Evolutionary conservation across 2,329 filamentous ascomycete genomes (phyloP).

Genomic region (Colletotrichum agaves): DNA sequence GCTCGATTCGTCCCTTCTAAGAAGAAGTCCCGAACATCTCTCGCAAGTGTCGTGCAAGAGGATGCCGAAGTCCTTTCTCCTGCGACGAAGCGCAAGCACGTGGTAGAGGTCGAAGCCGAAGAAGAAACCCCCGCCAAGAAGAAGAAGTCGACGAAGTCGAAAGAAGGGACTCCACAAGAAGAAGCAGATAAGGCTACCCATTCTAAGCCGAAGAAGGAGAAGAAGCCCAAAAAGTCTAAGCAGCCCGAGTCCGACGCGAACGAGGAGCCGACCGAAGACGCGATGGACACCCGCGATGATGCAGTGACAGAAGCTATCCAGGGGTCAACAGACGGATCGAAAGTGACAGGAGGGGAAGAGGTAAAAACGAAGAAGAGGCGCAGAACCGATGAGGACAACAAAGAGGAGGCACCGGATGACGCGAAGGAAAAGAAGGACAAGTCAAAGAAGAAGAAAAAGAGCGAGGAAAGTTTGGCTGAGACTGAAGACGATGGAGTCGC

Average conservation of each 20-base stretch:
- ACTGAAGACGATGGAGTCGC: conserved; percentile 44
- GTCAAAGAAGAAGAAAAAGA: conserved; percentile 40
- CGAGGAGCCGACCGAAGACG: not conserved
- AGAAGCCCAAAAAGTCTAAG: conserved; percentile 50
- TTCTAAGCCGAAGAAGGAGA: conserved; percentile 44
- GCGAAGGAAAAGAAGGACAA: conserved; percentile 40
- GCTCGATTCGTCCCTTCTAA: conserved; percentile 36
- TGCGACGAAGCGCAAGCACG: conserved; percentile 50
- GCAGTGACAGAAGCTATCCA: too few relatives aligned
- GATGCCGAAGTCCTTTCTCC: conserved; percentile 14
- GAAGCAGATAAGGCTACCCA: conserved; percentile 39
- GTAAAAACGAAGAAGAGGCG: conserved; percentile 31
- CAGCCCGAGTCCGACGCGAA: conserved; percentile 39
- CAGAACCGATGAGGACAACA: not conserved
- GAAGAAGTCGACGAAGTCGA: conserved; percentile 49
- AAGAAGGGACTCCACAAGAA: conserved; percentile 30
- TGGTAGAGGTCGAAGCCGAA: conserved; percentile 45
- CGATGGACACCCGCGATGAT: conserved; percentile 30
- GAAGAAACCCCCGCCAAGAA: conserved; percentile 44
- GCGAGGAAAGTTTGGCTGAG: conserved; percentile 34
- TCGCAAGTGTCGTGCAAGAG: not conserved
- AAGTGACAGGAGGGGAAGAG: conserved; percentile 32
- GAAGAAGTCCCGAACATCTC: conserved; percentile 36
- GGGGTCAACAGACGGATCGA: conserved; percentile 16
- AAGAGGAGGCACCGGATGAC: conserved; percentile 32